Evolutionary conservation across 2,329 filamentous ascomycete genomes (phyloP).

Genomic region (Karstenula rhodostoma): DNA sequence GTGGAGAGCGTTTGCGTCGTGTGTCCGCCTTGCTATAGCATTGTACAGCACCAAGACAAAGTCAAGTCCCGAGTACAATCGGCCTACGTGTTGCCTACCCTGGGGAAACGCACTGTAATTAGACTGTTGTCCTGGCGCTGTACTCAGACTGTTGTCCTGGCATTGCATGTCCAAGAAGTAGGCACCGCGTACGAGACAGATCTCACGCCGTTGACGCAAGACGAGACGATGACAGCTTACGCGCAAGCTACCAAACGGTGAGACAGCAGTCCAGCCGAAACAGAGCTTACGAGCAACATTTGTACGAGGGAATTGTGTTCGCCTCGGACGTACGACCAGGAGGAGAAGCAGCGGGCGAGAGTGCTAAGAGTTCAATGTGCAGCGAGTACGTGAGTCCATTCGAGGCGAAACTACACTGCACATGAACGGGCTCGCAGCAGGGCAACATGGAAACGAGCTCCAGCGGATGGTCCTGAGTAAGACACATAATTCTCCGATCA

Average conservation of each 20-base stretch:
- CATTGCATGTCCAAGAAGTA: too few species aligned
- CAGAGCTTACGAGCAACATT: neutral
- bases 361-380: neutral
- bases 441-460: neutral
- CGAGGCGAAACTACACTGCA: neutral
- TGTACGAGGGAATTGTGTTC: neutral
- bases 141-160: too few species aligned
- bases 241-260: neutral
- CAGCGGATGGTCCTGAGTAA: neutral
- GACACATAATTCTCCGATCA: conserved; percentile 1
- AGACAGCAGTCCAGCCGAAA: neutral
- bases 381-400: neutral
- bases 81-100: too few species aligned
- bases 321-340: neutral
- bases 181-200: neutral
- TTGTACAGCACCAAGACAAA: too few species aligned
- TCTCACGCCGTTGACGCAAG: neutral
- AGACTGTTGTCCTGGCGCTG: too few species aligned
- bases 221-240: neutral
- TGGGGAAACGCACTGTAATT: too few species aligned
- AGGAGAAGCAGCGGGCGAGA: neutral
- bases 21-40: too few species aligned
- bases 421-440: neutral
- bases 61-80: too few species aligned
- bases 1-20: neutral